Evolutionary conservation across 768 basidiomycete genomes (phyloP).

Genomic region (Dendrothele bispora): DNA sequence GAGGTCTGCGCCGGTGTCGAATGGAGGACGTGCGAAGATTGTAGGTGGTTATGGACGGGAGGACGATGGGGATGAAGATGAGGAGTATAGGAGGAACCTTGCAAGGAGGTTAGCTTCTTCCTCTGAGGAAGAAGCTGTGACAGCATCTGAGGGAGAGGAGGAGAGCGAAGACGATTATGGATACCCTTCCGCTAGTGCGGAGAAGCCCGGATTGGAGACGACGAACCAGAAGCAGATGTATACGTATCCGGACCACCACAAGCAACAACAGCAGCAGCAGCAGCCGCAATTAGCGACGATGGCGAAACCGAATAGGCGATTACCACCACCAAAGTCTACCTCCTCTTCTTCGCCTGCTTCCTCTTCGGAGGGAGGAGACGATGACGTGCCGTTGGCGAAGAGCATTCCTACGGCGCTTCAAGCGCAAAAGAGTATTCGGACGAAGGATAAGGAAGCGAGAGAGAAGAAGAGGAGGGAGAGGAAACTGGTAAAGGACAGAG

Average conservation of each 20-base stretch:
- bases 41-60: constrained; percentile 27
- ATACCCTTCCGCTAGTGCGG: constrained; percentile 18
- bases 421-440: constrained; percentile 79
- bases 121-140: constrained; percentile 45
- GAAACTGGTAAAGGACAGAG: no score
- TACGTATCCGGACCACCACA: no score
- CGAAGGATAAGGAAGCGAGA: constrained; percentile 68
- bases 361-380: constrained; percentile 55
- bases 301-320: no score
- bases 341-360: no score
- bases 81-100: constrained; percentile 25
- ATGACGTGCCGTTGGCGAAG: constrained; percentile 83
- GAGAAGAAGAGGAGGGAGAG: constrained; percentile 56
- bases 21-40: constrained; percentile 14
- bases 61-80: constrained; percentile 39
- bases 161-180: constrained; percentile 31
- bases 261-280: no score
- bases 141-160: constrained; percentile 31
- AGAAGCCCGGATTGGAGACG: constrained; percentile 15
- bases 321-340: no score
- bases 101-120: constrained; percentile 32
- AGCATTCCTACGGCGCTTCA: constrained; percentile 80
- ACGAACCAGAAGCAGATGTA: no score
- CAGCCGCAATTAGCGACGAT: no score
- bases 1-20: constrained; percentile 10